Base-by-base conservation (phyloP, 2,329 filamentous ascomycete genomes). In the Colletotrichum spinosum region DNA sequence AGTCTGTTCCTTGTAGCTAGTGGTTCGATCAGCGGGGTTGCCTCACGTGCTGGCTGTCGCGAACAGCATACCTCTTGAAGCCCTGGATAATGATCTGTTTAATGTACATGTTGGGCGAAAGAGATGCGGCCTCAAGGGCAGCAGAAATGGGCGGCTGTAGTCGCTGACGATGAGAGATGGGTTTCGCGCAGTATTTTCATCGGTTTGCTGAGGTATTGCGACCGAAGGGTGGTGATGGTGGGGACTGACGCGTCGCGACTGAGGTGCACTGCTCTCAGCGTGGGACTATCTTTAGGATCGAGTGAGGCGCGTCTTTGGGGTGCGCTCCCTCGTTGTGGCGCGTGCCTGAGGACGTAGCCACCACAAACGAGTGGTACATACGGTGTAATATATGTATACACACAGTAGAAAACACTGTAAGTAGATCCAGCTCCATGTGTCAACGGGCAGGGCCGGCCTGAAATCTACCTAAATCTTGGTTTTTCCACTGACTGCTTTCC, bases 81-180 rank as follows among this genome's bases (percentile, higher is more conserved):
- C 96, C 96, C 80, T 99, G 96, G 77, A 99, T 98, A 79, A 97
- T 98, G 79, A 98, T 97, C 84, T 99, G 96, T 81, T 99, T 99
- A 87, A 99, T 97, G 84, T 97, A 96, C 94, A 97, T 97, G 76
- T 73, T 84, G 74, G 42, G 57, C 12, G 48, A 39, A 56, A 53
- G 55, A 44, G 60, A 54, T 49, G 60, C 65, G 35, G 60, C 65
- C 60, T 56, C 54, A 54, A 64, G 57, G 60, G 67, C 67, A 54
- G 67, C 67, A 42, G 54, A 12, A 37, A 41, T 66, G 45, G 46
- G 56, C 51, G 55, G 52, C 34, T 54, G 52, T 56, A 53, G 61
- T 67, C 65, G 46, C 60, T 65, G 45, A 51, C 37, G 55, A 46
- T 33, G 37, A 51, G 39, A 38, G 41, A 38, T 33, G 45, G 25